These are phyloP conservation scores for Cymbopogon citratus DNA, from an alignment of 176 grass and related monocot species.

Conservation along the genomic window DNA sequence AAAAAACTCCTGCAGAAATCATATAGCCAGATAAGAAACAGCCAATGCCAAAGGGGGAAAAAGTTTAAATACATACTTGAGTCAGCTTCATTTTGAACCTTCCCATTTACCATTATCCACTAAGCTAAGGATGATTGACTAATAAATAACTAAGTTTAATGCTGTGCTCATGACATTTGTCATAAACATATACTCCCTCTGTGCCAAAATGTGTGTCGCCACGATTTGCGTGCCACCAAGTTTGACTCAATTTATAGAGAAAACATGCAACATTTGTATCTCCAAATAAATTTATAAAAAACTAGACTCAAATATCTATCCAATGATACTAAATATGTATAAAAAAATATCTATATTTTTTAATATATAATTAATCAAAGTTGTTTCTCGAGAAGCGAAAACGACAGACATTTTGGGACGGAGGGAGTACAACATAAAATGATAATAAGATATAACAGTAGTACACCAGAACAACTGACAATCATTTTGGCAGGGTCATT, in stretches of 20 bases:
- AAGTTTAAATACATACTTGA: not conserved
- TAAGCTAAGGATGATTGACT: not conserved
- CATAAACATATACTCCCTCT: not conserved
- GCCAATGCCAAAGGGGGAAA: not conserved
- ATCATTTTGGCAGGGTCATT: not conserved
- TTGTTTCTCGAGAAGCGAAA: no score
- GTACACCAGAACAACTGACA: not conserved
- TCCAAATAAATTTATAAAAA: no score
- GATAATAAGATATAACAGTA: not conserved
- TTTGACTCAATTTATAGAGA: no score
- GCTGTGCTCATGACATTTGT: not conserved
- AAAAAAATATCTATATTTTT: no score
- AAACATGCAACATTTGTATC: no score
- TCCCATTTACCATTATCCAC: not conserved
- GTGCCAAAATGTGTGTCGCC: no score
- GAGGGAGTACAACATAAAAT: not conserved
- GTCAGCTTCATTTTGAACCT: not conserved
- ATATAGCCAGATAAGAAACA: conserved; percentile 16
- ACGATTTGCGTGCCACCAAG: no score
- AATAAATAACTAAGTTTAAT: not conserved
- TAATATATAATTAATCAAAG: no score
- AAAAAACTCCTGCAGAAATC: conserved; percentile 55
- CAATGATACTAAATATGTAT: no score
- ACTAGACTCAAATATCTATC: no score
- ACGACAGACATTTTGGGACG: no score